phyloP scores from a whole-genome alignment of 257 asterid genomes.

The Solanum lignicaule region DNA sequence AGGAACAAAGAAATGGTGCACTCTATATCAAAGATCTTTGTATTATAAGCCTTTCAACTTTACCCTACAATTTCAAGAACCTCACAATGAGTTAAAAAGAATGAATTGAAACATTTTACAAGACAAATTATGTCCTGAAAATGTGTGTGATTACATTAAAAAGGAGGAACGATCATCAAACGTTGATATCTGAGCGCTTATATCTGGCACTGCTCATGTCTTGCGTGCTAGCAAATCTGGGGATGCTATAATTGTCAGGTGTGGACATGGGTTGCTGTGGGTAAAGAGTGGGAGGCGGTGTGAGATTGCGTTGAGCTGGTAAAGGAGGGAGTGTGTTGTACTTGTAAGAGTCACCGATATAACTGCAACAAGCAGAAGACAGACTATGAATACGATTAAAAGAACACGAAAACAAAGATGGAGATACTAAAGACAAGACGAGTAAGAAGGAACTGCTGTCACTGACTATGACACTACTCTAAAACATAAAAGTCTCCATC shows the following conservation, averaged over 20 bases:
- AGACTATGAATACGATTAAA: not conserved
- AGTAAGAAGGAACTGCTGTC: not conserved
- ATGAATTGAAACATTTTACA: not conserved
- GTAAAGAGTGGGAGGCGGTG: conserved; percentile 95
- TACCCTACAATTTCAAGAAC: not conserved
- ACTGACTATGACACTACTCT: not conserved
- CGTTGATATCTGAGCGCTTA: conserved; percentile 77
- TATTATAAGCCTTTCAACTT: not conserved
- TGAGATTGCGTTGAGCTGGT: conserved; percentile 88
- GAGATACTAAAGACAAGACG: not conserved
- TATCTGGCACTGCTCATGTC: conserved; percentile 44
- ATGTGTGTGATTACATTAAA: not conserved
- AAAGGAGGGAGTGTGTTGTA: conserved; percentile 81
- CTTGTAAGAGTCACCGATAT: conserved; percentile 48
- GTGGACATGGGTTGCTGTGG: conserved; percentile 97
- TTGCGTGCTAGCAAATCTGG: conserved; percentile 47
- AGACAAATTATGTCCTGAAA: not conserved
- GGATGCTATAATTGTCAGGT: conserved; percentile 66
- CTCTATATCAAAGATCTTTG: not conserved
- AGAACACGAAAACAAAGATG: not conserved
- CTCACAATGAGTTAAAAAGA: not conserved
- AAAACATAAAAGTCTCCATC: not conserved
- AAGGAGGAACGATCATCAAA: conserved; percentile 18
- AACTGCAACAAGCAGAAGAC: conserved; percentile 20
- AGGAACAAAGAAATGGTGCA: not conserved